Conservation (phyloP, 2,329 filamentous ascomycete species). For the Trichoderma afroharzianum region DNA sequence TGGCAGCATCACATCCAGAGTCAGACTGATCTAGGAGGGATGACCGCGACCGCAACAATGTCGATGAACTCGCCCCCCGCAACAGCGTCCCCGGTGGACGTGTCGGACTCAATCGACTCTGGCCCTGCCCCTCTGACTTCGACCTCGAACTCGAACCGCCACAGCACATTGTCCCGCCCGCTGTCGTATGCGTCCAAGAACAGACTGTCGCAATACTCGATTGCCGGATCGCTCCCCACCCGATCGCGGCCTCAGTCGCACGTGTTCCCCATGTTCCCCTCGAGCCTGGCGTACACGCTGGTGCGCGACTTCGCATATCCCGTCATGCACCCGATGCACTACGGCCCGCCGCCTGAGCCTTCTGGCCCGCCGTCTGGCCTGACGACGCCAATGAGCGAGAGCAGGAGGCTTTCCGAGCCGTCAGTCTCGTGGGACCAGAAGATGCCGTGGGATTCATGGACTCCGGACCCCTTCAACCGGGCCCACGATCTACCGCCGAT, state of each 20-base stretch:
- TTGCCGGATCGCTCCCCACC: slow-evolving; percentile 57
- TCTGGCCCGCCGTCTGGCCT: slow-evolving; percentile 68
- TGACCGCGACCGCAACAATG: slow-evolving; percentile 49
- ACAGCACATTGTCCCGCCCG: slow-evolving; percentile 60
- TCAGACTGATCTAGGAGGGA: slow-evolving; percentile 20
- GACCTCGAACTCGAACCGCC: slow-evolving; percentile 46
- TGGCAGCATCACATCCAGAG: background rate
- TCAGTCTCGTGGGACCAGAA: slow-evolving; percentile 70
- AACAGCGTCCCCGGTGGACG: slow-evolving; percentile 49
- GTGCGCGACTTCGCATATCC: slow-evolving; percentile 97
- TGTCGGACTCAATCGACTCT: slow-evolving; percentile 50
- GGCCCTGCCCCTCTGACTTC: slow-evolving; percentile 55
- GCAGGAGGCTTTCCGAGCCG: slow-evolving; percentile 79
- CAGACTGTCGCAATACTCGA: slow-evolving; percentile 78
- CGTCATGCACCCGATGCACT: slow-evolving; percentile 78
- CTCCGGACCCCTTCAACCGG: slow-evolving; percentile 52
- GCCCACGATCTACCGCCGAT: slow-evolving; percentile 75
- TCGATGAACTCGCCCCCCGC: slow-evolving; percentile 54
- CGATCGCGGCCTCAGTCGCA: slow-evolving; percentile 78
- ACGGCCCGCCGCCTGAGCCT: slow-evolving; percentile 79
- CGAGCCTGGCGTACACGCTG: slow-evolving; percentile 80
- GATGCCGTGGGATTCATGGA: slow-evolving; percentile 57
- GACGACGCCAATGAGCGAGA: slow-evolving; percentile 81
- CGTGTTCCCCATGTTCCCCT: slow-evolving; percentile 78
- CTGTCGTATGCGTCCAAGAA: slow-evolving; percentile 76